Conservation (phyloP, 371 early-diverging fungal genomes). For the Circinella umbellata region DNA sequence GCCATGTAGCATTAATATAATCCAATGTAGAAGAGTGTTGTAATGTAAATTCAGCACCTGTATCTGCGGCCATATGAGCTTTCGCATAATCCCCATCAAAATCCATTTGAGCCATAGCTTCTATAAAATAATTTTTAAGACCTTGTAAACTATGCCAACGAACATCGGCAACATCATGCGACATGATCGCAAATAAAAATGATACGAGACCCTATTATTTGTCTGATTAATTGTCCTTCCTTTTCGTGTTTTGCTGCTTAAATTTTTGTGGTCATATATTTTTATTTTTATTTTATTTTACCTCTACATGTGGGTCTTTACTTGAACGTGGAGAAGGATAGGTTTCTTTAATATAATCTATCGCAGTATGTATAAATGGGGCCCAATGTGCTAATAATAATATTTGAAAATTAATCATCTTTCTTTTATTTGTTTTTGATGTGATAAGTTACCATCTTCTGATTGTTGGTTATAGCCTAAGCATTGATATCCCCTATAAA, state of each 20-base stretch:
- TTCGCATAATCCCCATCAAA: constrained; percentile 62
- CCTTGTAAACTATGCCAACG: constrained; percentile 84
- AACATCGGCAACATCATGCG: constrained; percentile 85
- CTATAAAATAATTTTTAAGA: constrained; percentile 72
- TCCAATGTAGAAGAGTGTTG: constrained; percentile 47
- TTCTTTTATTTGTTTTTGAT: not conserved
- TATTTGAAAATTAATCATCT: not conserved
- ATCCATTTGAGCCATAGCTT: constrained; percentile 65
- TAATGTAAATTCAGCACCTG: constrained; percentile 83
- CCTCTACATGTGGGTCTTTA: constrained; percentile 32
- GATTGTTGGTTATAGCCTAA: constrained; percentile 49
- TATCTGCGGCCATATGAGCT: constrained; percentile 79
- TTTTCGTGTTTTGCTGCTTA: no score
- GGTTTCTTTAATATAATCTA: constrained; percentile 59
- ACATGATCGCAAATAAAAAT: constrained; percentile 81
- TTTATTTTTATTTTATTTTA: no score
- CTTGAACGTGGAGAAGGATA: constrained; percentile 29
- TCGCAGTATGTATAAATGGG: constrained; percentile 71
- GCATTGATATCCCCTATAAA: constrained; percentile 64
- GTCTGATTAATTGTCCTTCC: no score
- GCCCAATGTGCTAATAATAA: constrained; percentile 80
- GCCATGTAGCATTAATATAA: constrained; percentile 68
- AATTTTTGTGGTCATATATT: no score
- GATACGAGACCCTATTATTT: constrained; percentile 70
- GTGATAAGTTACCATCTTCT: constrained; percentile 50